A percentile compares a stretch with the other conserved stretches of the same genome.
Evolutionary conservation across 768 basidiomycete genomes (phyloP).

Genomic region (Boletus tomentosulus): DNA sequence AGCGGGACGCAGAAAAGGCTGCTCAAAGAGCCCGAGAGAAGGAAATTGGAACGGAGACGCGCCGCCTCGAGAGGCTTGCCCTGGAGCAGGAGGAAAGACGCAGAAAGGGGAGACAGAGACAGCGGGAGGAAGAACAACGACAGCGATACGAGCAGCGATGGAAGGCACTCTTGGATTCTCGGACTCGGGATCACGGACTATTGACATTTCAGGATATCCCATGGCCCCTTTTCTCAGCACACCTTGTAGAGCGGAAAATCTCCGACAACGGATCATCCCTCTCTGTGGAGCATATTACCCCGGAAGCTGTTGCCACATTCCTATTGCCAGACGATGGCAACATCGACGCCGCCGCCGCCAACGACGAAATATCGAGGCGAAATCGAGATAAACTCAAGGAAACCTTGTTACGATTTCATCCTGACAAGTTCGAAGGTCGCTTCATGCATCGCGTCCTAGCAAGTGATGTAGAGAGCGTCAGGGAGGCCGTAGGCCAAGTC

Average conservation of each 20-base stretch:
- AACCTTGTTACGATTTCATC: constrained; percentile 70
- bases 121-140: constrained; percentile 42
- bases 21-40: constrained; percentile 53
- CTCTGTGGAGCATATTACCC: constrained; percentile 48
- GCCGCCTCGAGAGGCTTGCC: constrained; percentile 45
- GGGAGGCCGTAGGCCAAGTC: constrained; percentile 60
- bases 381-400: constrained; percentile 63
- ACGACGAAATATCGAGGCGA: constrained; percentile 36
- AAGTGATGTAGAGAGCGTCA: constrained; percentile 46
- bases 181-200: constrained; percentile 17
- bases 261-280: constrained; percentile 12
- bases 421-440: constrained; percentile 79
- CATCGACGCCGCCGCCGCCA: constrained; percentile 1
- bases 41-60: constrained; percentile 50
- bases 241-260: constrained; percentile 17
- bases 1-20: constrained; percentile 48
- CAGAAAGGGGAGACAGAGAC: constrained; percentile 45
- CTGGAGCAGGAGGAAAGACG: constrained; percentile 49
- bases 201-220: constrained; percentile 62
- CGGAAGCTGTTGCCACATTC: constrained; percentile 54
- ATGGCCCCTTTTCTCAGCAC: constrained; percentile 55
- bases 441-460: constrained; percentile 50
- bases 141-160: constrained; percentile 55
- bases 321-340: constrained; percentile 36
- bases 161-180: constrained; percentile 43